Evolutionary conservation across 2,329 filamentous ascomycete species (phyloP).

Genomic region (Claviceps cyperi): DNA sequence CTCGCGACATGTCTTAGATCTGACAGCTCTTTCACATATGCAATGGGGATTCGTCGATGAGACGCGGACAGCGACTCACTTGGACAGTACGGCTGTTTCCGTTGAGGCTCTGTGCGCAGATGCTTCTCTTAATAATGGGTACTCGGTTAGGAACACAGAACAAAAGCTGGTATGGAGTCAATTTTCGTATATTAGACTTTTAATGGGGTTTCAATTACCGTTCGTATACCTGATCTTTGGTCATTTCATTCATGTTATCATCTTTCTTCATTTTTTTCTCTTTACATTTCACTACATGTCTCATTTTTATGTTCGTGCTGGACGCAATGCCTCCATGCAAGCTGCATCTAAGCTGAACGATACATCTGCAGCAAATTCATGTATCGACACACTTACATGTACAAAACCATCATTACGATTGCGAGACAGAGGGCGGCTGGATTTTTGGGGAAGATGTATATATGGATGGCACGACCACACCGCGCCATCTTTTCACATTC

Average conservation of each 20-base stretch:
- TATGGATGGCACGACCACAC: constrained; percentile 17
- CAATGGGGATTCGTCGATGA: constrained; percentile 1
- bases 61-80: neutral
- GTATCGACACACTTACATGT: constrained; percentile 9
- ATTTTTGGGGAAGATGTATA: constrained; percentile 14
- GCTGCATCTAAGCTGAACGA: neutral
- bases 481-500: no score
- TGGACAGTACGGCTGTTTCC: neutral
- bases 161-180: neutral
- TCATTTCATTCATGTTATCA: constrained; percentile 6
- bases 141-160: neutral
- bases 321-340: neutral
- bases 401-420: constrained; percentile 10
- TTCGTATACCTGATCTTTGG: neutral
- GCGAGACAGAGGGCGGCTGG: constrained; percentile 13
- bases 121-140: neutral
- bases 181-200: neutral
- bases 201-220: neutral
- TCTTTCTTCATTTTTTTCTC: constrained; percentile 2
- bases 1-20: constrained; percentile 19
- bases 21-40: neutral
- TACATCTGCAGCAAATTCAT: neutral
- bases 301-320: neutral
- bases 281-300: constrained; percentile 5
- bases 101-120: neutral